phyloP scores from a whole-genome alignment of 495 filamentous ascomycete genomes.

The Penicillium crystallinum region DNA sequence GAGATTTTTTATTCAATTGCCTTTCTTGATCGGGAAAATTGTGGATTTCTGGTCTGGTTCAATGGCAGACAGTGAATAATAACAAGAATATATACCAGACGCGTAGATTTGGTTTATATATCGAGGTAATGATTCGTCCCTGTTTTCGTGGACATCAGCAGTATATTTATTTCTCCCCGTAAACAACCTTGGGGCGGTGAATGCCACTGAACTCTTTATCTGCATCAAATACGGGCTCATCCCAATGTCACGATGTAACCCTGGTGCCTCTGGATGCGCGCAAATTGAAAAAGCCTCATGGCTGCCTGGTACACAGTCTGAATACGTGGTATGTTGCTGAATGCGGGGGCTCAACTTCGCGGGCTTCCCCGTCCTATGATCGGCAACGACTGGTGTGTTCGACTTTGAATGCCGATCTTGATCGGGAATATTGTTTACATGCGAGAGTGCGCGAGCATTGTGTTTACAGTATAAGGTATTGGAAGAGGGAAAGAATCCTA shows the following conservation, averaged over 20 bases:
- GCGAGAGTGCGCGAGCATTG: too few species aligned
- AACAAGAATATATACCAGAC: background rate
- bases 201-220: background rate
- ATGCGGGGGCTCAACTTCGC: too few species aligned
- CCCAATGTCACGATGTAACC: background rate
- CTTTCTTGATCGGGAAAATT: background rate
- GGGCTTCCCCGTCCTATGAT: too few species aligned
- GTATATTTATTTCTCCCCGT: constrained; percentile 6
- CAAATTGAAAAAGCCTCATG: too few species aligned
- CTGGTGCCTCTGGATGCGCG: background rate
- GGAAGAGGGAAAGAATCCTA: too few species aligned
- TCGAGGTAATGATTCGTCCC: background rate
- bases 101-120: background rate
- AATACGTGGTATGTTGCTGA: too few species aligned
- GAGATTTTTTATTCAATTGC: background rate
- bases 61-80: background rate
- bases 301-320: too few species aligned
- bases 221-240: background rate
- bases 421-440: too few species aligned
- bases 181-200: constrained; percentile 15
- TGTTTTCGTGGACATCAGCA: background rate
- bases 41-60: background rate
- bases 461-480: too few species aligned
- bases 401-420: background rate
- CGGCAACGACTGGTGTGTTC: background rate